Evolutionary conservation across 495 filamentous ascomycete genomes (phyloP).

Genomic region (Tuber magnatum): DNA sequence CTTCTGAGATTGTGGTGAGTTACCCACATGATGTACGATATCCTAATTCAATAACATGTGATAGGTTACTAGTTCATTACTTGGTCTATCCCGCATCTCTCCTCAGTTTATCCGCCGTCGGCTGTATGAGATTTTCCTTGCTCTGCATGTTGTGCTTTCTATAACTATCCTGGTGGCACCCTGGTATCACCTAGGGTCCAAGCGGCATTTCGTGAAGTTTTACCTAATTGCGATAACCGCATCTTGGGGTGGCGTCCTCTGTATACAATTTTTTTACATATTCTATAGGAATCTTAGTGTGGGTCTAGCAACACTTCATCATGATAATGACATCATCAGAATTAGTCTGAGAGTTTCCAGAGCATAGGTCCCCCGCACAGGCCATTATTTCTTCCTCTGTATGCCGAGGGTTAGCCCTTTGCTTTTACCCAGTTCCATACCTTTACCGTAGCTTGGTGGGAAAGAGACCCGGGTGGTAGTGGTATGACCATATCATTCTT

Average conservation of each 20-base stretch:
- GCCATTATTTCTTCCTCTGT: slow-evolving; percentile 40
- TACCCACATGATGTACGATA: too few species aligned
- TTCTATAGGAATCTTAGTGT: slow-evolving; percentile 21
- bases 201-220: slow-evolving; percentile 13
- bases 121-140: slow-evolving; percentile 23
- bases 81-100: slow-evolving; percentile 18
- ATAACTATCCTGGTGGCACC: slow-evolving; percentile 14
- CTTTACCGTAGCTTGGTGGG: slow-evolving; percentile 43
- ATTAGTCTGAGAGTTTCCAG: slow-evolving; percentile 32
- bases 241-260: slow-evolving; percentile 6
- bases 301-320: too few species aligned
- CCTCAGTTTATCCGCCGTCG: slow-evolving; percentile 10
- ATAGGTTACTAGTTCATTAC: too few species aligned
- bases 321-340: too few species aligned
- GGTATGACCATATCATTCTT: slow-evolving; percentile 37
- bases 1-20: too few species aligned
- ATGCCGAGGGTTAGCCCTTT: slow-evolving; percentile 35
- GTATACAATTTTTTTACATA: slow-evolving; percentile 11
- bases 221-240: slow-evolving; percentile 19
- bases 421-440: slow-evolving; percentile 39
- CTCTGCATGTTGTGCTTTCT: slow-evolving; percentile 13
- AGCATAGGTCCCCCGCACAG: slow-evolving; percentile 37
- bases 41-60: too few species aligned
- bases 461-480: too few species aligned
- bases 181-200: slow-evolving; percentile 23